Conservation (phyloP, 2,329 filamentous ascomycete species). For the Colletotrichum spinosum region DNA sequence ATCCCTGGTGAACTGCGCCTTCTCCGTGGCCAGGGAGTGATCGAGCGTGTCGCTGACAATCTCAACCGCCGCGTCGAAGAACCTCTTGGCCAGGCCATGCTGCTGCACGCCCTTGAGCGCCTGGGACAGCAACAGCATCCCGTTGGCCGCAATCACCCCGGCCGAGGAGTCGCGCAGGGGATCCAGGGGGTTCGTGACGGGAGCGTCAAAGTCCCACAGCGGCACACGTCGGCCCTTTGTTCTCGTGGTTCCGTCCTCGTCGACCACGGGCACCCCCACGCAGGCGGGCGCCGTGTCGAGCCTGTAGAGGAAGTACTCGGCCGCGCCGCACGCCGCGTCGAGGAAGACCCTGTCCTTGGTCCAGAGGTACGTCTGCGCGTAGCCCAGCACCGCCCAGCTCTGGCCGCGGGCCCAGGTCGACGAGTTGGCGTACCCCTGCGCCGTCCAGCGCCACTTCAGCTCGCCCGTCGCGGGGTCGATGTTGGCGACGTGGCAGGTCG, state of each 20-base stretch:
- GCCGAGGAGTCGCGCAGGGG: conserved; percentile 51
- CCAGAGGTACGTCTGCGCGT: conserved; percentile 60
- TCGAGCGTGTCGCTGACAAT: conserved; percentile 39
- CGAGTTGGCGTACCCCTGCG: conserved; percentile 57
- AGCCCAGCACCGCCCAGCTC: conserved; percentile 61
- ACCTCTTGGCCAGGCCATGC: conserved; percentile 18
- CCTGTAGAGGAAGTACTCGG: conserved; percentile 59
- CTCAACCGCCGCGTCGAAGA: conserved; percentile 25
- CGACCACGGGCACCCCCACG: conserved; percentile 39
- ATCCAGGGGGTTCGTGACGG: conserved; percentile 42
- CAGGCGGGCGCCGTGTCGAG: conserved; percentile 45
- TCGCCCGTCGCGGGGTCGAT: conserved; percentile 53
- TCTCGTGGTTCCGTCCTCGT: background rate
- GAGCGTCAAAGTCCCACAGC: conserved; percentile 61
- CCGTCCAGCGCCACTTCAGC: conserved; percentile 54
- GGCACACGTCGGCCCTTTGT: conserved; percentile 43
- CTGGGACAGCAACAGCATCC: conserved; percentile 42
- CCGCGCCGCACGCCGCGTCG: conserved; percentile 54
- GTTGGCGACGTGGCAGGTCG: conserved; percentile 58
- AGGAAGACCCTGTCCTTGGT: conserved; percentile 56
- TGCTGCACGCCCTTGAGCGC: conserved; percentile 30
- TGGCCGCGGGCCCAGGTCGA: conserved; percentile 64
- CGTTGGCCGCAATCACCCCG: conserved; percentile 43
- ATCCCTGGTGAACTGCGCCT: conserved; percentile 34
- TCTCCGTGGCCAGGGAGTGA: conserved; percentile 41